A percentile compares a stretch with the other conserved stretches of the same genome.
These are phyloP conservation scores for Trichoderma atrobrunneum DNA, from an alignment of 2,329 filamentous ascomycete species.

Conservation along the genomic window DNA sequence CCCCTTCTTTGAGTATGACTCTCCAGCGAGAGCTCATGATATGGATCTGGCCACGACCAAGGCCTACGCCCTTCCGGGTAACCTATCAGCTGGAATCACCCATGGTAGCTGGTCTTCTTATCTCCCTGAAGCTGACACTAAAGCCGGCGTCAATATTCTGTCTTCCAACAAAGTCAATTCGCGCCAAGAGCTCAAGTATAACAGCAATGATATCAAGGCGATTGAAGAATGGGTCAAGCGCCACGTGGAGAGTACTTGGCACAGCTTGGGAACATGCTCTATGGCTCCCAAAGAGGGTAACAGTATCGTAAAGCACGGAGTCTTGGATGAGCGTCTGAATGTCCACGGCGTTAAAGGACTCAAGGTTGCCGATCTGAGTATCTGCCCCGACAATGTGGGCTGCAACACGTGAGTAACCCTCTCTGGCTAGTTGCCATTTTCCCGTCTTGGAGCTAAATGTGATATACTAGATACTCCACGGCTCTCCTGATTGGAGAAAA, in stretches of 20 bases:
- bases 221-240: constrained; percentile 43
- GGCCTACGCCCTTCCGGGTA: constrained; percentile 3
- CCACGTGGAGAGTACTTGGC: constrained; percentile 40
- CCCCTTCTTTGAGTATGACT: constrained; percentile 34
- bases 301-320: constrained; percentile 34
- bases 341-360: constrained; percentile 42
- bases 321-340: constrained; percentile 39
- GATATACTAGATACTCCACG: neutral
- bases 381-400: constrained; percentile 36
- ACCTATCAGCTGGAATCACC: constrained; percentile 6
- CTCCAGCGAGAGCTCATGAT: constrained; percentile 35
- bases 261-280: constrained; percentile 42
- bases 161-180: constrained; percentile 6
- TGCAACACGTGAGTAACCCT: constrained; percentile 35
- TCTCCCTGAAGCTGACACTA: neutral
- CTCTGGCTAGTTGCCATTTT: neutral
- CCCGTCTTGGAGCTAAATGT: neutral
- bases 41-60: constrained; percentile 11
- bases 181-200: constrained; percentile 12
- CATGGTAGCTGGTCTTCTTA: constrained; percentile 13
- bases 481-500: constrained; percentile 14
- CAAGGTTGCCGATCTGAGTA: constrained; percentile 38
- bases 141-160: neutral
- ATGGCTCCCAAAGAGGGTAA: constrained; percentile 33
- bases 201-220: constrained; percentile 29